These are phyloP conservation scores for Alternaria consortialis DNA, from an alignment of 2,329 filamentous ascomycete genomes.

Conservation along the genomic window DNA sequence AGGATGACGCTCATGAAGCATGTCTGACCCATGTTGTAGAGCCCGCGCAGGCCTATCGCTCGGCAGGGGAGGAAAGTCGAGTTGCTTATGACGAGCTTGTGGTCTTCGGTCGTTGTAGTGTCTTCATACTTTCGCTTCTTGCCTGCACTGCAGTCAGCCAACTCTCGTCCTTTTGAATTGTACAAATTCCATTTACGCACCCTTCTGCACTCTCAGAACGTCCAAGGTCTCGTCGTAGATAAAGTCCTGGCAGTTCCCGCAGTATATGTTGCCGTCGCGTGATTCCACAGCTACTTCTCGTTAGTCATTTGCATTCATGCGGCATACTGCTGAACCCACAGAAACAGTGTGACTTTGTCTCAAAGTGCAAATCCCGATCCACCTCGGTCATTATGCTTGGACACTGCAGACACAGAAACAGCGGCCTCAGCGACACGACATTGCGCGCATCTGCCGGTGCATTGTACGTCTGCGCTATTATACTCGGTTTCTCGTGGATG, in stretches of 20 bases:
- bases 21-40: slow-evolving; percentile 98
- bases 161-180: not conserved
- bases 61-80: slow-evolving; percentile 82
- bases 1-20: slow-evolving; percentile 98
- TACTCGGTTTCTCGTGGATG: slow-evolving; percentile 72
- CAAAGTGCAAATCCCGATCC: slow-evolving; percentile 72
- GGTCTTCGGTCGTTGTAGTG: slow-evolving; percentile 69
- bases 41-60: slow-evolving; percentile 85
- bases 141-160: slow-evolving; percentile 46
- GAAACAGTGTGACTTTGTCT: slow-evolving; percentile 75
- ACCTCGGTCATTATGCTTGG: slow-evolving; percentile 72
- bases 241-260: slow-evolving; percentile 82
- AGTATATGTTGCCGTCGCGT: slow-evolving; percentile 76
- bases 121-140: slow-evolving; percentile 82
- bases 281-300: slow-evolving; percentile 75
- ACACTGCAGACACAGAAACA: slow-evolving; percentile 73
- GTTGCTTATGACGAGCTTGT: slow-evolving; percentile 79
- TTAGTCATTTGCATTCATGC: slow-evolving; percentile 24
- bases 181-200: slow-evolving; percentile 54
- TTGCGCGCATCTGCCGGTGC: slow-evolving; percentile 61
- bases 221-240: slow-evolving; percentile 85
- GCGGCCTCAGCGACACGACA: slow-evolving; percentile 59
- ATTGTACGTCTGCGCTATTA: slow-evolving; percentile 71
- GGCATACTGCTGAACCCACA: slow-evolving; percentile 61
- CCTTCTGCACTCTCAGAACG: slow-evolving; percentile 74